Percentiles rank a stretch among this genome's conserved stretches.
Conservation (phyloP, 2,329 filamentous ascomycete species). For the Penicillium rolfsii region DNA sequence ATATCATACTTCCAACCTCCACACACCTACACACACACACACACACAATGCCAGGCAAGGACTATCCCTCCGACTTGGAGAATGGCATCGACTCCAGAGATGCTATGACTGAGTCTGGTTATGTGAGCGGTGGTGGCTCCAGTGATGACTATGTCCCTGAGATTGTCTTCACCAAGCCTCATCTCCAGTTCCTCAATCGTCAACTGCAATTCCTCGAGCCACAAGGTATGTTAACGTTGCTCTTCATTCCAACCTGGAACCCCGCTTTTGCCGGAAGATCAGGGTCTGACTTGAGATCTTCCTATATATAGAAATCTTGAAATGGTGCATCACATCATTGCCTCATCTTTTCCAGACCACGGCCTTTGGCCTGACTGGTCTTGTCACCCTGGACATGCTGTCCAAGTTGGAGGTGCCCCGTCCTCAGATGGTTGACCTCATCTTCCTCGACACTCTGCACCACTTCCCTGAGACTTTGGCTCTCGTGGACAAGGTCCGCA, state of each 20-base stretch:
- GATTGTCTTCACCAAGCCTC: constrained; percentile 81
- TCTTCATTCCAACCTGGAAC: constrained; percentile 11
- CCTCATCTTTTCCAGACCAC: constrained; percentile 88
- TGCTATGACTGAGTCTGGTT: constrained; percentile 83
- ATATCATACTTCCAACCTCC: constrained; percentile 4
- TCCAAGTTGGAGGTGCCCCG: constrained; percentile 54
- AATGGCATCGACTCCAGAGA: constrained; percentile 44
- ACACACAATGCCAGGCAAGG: constrained; percentile 44
- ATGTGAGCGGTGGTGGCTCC: constrained; percentile 65
- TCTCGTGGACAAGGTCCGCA: constrained; percentile 73
- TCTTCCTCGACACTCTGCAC: constrained; percentile 84
- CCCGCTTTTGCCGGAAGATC: constrained; percentile 5
- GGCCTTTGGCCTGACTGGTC: constrained; percentile 78
- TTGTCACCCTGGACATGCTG: constrained; percentile 76
- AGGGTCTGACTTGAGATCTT: constrained; percentile 24
- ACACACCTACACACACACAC: constrained; percentile 10
- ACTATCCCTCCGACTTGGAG: constrained; percentile 43
- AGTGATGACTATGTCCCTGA: constrained; percentile 69
- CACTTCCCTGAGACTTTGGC: constrained; percentile 78
- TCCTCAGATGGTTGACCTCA: constrained; percentile 54
- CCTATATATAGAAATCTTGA: constrained; percentile 70
- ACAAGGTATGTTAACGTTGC: constrained; percentile 56
- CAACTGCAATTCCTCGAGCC: constrained; percentile 87
- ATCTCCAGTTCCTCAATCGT: constrained; percentile 87
- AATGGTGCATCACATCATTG: constrained; percentile 88